phyloP scores from a whole-genome alignment of 805 yeast genomes.

The Nakazawaea ambrosiae region DNA sequence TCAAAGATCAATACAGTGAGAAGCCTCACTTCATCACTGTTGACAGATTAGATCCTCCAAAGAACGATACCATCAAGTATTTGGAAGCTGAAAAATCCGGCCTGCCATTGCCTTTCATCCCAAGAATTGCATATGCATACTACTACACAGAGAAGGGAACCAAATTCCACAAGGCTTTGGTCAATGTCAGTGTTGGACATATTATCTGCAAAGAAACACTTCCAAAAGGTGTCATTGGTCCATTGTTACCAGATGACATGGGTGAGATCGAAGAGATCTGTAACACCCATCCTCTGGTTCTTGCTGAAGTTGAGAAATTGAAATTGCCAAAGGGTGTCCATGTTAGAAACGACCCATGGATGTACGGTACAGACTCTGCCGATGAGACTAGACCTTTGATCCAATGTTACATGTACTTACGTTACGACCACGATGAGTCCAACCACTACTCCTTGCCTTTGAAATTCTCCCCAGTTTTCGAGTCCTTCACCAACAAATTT shows the following conservation, averaged over 20 bases:
- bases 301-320: constrained; percentile 61
- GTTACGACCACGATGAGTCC: constrained; percentile 60
- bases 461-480: constrained; percentile 69
- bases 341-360: constrained; percentile 76
- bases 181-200: constrained; percentile 57
- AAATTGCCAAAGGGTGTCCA: constrained; percentile 47
- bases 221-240: constrained; percentile 63
- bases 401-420: constrained; percentile 71
- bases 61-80: constrained; percentile 59
- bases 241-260: constrained; percentile 63
- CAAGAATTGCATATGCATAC: constrained; percentile 63
- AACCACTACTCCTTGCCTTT: constrained; percentile 73
- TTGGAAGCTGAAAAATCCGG: constrained; percentile 62
- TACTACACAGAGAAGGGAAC: constrained; percentile 40
- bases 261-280: constrained; percentile 44
- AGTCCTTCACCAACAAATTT: constrained; percentile 50
- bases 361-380: constrained; percentile 72
- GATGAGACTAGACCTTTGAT: constrained; percentile 53
- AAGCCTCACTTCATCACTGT: constrained; percentile 59
- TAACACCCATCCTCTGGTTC: constrained; percentile 46
- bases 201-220: constrained; percentile 48
- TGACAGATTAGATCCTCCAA: constrained; percentile 75
- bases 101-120: constrained; percentile 44
- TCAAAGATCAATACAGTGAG: constrained; percentile 48
- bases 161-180: constrained; percentile 63